These are phyloP conservation scores for Paramecium sexaurelia DNA, from an alignment of 73 alveolate genomes.

Conservation along the genomic window DNA sequence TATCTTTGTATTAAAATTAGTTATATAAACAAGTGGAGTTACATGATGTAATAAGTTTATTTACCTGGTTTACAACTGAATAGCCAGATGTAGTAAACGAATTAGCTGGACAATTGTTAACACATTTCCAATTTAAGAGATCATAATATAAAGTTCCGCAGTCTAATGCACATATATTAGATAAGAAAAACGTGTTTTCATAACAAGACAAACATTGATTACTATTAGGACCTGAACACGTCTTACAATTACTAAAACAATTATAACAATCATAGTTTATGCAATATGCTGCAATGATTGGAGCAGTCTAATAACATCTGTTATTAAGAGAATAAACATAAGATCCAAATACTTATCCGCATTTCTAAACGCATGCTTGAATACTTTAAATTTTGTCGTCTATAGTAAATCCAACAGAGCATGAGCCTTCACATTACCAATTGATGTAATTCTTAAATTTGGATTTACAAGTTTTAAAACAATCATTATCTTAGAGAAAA, in stretches of 20 bases:
- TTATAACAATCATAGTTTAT: not conserved
- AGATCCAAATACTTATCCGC: not conserved
- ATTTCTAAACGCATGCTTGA: not conserved
- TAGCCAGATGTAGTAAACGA: not conserved
- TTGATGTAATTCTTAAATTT: not conserved
- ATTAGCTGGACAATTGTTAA: not conserved
- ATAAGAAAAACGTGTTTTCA: not conserved
- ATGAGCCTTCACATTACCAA: not conserved
- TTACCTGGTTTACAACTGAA: not conserved
- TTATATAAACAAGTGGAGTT: not conserved
- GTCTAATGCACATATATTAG: not conserved
- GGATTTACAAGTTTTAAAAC: not conserved
- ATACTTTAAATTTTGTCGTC: not conserved
- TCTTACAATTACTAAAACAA: not conserved
- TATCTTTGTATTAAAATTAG: not conserved
- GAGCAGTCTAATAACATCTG: not conserved
- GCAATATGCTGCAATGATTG: not conserved
- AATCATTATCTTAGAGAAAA: not conserved
- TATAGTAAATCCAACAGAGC: not conserved
- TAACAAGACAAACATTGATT: not conserved
- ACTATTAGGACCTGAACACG: not conserved
- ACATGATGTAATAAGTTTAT: not conserved
- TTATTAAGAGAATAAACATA: not conserved
- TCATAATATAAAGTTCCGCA: not conserved
- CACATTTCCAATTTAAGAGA: not conserved